These are phyloP conservation scores for Andrographis paniculata DNA, from an alignment of 305 asterid genomes.

Conservation along the genomic window DNA sequence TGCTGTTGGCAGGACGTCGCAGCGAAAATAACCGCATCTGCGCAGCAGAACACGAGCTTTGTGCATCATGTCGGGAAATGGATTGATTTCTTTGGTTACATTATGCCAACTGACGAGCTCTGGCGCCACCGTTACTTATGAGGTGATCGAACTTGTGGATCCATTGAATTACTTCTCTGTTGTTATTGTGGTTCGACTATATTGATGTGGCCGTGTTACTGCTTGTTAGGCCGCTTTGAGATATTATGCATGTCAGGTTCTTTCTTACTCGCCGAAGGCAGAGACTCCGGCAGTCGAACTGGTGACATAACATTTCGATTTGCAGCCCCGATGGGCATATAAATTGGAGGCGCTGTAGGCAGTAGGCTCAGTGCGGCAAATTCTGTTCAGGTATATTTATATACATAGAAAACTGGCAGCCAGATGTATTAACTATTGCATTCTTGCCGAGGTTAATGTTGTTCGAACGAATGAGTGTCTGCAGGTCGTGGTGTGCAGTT, in stretches of 20 bases:
- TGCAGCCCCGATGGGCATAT: constrained; percentile 88
- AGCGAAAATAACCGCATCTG: constrained; percentile 72
- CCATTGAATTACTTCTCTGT: background rate
- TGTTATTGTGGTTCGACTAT: background rate
- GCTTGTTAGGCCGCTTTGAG: constrained; percentile 76
- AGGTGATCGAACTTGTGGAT: constrained; percentile 29
- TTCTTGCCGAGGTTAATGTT: background rate
- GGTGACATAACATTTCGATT: constrained; percentile 85
- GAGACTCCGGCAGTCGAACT: constrained; percentile 72
- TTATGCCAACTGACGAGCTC: constrained; percentile 67
- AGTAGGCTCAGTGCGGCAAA: constrained; percentile 76
- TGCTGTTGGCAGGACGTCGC: constrained; percentile 68
- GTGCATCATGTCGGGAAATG: constrained; percentile 82
- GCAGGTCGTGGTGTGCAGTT: constrained; percentile 91
- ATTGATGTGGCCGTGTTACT: background rate
- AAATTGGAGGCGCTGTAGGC: constrained; percentile 88
- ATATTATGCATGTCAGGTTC: constrained; percentile 90
- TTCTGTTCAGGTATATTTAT: constrained; percentile 67
- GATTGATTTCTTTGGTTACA: constrained; percentile 67
- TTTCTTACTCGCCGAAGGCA: constrained; percentile 73
- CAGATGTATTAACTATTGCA: no score
- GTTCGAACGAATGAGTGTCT: background rate
- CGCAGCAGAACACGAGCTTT: constrained; percentile 91
- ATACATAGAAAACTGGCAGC: no score
- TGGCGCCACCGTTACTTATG: constrained; percentile 60